Percentiles rank a stretch among this genome's conserved stretches.
phyloP scores from a whole-genome alignment of 1,139 yeast species.

The Yamadazyma songkhlaensis region DNA sequence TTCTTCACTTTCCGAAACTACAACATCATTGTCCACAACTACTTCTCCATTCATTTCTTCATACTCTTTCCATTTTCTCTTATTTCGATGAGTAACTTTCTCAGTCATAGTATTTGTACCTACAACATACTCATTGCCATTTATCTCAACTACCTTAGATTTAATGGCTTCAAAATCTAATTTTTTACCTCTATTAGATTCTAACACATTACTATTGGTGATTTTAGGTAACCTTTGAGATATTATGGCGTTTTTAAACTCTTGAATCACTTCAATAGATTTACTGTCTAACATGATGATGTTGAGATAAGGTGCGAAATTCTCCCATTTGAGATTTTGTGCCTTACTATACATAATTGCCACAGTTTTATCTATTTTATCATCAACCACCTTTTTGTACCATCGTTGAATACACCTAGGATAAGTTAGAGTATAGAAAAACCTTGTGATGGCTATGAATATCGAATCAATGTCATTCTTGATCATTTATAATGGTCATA shows the following conservation, averaged over 20 bases:
- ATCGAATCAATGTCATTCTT: constrained; percentile 22
- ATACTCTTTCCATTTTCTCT: constrained; percentile 38
- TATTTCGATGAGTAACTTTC: constrained; percentile 23
- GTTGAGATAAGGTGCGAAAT: constrained; percentile 3
- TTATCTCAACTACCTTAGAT: constrained; percentile 40
- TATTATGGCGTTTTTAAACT: constrained; percentile 38
- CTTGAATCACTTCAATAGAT: constrained; percentile 38
- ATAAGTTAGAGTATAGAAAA: no score
- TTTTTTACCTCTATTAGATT: constrained; percentile 38
- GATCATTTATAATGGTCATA: constrained; percentile 40
- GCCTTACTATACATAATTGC: neutral
- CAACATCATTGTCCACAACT: constrained; percentile 16
- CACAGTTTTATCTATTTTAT: neutral
- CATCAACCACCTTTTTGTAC: no score
- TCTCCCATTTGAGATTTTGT: neutral
- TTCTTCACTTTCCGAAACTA: constrained; percentile 20
- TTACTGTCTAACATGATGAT: constrained; percentile 26
- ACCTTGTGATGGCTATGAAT: neutral
- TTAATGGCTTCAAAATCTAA: constrained; percentile 23
- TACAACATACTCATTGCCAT: constrained; percentile 40
- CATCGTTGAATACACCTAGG: no score
- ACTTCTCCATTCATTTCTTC: constrained; percentile 15
- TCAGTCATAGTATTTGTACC: constrained; percentile 37
- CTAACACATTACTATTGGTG: constrained; percentile 15
- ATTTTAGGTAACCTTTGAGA: constrained; percentile 11